Conservation (phyloP, 148 eudicot species). For the Camellia sinensis region DNA sequence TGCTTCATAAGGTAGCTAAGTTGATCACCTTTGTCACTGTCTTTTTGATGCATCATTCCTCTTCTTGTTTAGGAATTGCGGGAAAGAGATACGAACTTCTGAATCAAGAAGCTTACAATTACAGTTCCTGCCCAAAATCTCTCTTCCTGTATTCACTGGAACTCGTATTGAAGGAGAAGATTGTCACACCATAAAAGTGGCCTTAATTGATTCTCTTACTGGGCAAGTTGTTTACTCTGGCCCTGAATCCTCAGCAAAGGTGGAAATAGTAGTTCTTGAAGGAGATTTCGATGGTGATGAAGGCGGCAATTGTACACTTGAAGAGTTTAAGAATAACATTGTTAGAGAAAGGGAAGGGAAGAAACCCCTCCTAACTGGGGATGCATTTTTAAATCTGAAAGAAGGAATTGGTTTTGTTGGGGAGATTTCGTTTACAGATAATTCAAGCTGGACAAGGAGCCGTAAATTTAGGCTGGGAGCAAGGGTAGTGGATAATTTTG, state of each 20-base stretch:
- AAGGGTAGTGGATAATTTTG: slow-evolving; percentile 29
- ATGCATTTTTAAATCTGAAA: slow-evolving; percentile 25
- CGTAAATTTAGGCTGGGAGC: slow-evolving; percentile 62
- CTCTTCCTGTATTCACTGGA: slow-evolving; percentile 93
- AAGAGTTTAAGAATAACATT: slow-evolving; percentile 47
- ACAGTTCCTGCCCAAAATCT: slow-evolving; percentile 50
- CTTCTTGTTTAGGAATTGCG: slow-evolving; percentile 44
- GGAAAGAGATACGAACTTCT: slow-evolving; percentile 43
- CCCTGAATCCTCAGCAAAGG: slow-evolving; percentile 37
- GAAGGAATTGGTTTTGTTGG: slow-evolving; percentile 43
- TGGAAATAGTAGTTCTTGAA: slow-evolving; percentile 57
- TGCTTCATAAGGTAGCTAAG: not conserved
- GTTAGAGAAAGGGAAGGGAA: slow-evolving; percentile 58
- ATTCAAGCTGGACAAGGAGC: slow-evolving; percentile 52
- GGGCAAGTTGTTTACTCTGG: slow-evolving; percentile 47
- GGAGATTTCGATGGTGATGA: slow-evolving; percentile 66
- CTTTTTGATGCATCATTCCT: slow-evolving; percentile 7
- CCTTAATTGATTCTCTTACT: slow-evolving; percentile 47
- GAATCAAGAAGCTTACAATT: slow-evolving; percentile 63
- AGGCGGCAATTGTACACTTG: slow-evolving; percentile 42
- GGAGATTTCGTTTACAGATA: slow-evolving; percentile 54
- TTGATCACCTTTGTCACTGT: not conserved
- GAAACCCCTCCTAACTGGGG: slow-evolving; percentile 59
- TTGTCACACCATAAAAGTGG: slow-evolving; percentile 53
- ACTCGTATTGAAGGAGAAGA: slow-evolving; percentile 89